Base-by-base conservation (phyloP, 306 rosid species). In the Fagus sylvatica region DNA sequence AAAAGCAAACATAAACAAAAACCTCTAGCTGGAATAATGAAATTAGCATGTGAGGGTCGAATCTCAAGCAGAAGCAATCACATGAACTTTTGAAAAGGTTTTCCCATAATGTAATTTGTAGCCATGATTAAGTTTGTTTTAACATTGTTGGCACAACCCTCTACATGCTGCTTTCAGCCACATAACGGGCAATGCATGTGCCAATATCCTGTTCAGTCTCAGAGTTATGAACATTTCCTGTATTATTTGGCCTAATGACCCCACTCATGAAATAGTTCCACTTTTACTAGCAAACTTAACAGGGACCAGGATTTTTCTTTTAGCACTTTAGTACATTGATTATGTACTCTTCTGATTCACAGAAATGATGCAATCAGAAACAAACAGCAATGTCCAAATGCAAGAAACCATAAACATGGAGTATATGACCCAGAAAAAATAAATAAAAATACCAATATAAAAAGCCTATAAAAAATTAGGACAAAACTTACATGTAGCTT, bases 41-140 rank as follows among this genome's bases (percentile, higher is more conserved):
- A 86, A 54, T 33, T 64, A 42, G 89, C 98, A 93, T 91, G 98
- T 93, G 96, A 86, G 76, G 68, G 36, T 81, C 82, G 96, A 90
- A 89, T 93, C 96, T 89, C 71, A 78, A 64, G 74, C 77, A 73
- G 74, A 80, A 49, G 22, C 46, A 48, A 75, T 51, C 65, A 64
- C 51, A 9, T 16, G 48, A 46, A 67, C 56, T 75, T 83, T 71
- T 59, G 80, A 57, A 68, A 78, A 74, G 73, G 75, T 65, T 17
- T 5, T 80, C 30, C 8, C 43, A 54, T 82, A 79, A 74, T 72
- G 53, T 82, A 85, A 83, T 69, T 34, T 48, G 66, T 67, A 66
- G 68, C 77, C 71, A 86, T 82, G 71, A 84, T 85, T 79, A 80
- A 78, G 53, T 73, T 79, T 79, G 87, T 51, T 59, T 76, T 9